phyloP scores from a whole-genome alignment of 257 asterid genomes.

The Gentiana dahurica region DNA sequence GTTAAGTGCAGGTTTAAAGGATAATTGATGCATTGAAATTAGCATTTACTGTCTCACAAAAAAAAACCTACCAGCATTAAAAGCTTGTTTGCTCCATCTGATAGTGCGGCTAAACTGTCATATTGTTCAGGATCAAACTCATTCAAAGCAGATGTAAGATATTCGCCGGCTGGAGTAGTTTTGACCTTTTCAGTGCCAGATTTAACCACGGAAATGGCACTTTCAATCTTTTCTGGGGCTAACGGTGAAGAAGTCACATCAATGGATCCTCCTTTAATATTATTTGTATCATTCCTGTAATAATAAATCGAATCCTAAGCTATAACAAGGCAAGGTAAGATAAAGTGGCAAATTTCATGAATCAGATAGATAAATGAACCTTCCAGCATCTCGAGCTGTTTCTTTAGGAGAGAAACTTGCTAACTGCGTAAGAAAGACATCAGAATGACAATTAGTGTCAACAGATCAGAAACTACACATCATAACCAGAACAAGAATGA shows the following conservation, averaged over 20 bases:
- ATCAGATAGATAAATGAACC: constrained; percentile 35
- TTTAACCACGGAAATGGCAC: constrained; percentile 70
- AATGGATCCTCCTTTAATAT: constrained; percentile 42
- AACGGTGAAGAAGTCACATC: constrained; percentile 42
- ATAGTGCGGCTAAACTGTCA: constrained; percentile 94
- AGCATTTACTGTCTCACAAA: too few species aligned
- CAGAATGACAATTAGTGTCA: constrained; percentile 4
- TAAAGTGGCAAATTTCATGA: constrained; percentile 1
- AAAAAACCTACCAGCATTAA: constrained; percentile 72
- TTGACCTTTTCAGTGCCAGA: constrained; percentile 60
- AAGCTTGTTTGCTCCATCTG: constrained; percentile 99
- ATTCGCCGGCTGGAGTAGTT: constrained; percentile 98
- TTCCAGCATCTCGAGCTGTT: constrained; percentile 52
- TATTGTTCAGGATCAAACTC: constrained; percentile 97
- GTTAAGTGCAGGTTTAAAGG: too few species aligned
- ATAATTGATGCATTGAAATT: too few species aligned
- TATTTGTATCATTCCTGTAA: constrained; percentile 42
- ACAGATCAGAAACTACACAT: background rate
- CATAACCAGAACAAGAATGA: too few species aligned
- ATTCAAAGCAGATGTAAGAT: constrained; percentile 86
- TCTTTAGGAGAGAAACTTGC: constrained; percentile 57
- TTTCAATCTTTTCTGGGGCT: constrained; percentile 49
- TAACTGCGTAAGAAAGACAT: constrained; percentile 37
- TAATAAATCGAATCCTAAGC: background rate
- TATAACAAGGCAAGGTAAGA: background rate